These are phyloP conservation scores for Puccinia polysora DNA, from an alignment of 1,284 basidiomycete genomes.

Conservation along the genomic window DNA sequence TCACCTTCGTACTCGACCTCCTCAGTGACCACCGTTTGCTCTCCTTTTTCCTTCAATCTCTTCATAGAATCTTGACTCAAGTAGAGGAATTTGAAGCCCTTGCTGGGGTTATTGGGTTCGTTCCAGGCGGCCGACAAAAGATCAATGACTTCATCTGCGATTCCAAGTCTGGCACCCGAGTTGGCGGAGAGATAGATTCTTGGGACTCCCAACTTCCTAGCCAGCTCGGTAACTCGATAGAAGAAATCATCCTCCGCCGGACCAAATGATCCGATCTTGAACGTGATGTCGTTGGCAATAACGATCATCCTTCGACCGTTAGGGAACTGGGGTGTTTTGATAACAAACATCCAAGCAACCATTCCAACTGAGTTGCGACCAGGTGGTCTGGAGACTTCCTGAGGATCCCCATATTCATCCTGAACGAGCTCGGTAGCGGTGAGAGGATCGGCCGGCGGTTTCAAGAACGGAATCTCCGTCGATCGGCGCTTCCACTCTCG, in stretches of 20 bases:
- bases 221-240: conserved; percentile 88
- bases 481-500: conserved; percentile 76
- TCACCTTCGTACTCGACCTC: conserved; percentile 83
- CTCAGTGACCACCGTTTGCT: conserved; percentile 71
- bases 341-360: conserved; percentile 94
- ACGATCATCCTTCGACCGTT: conserved; percentile 80
- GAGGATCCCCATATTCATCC: conserved; percentile 84
- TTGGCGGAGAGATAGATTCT: conserved; percentile 97
- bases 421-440: conserved; percentile 84
- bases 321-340: conserved; percentile 90
- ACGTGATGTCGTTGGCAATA: conserved; percentile 97
- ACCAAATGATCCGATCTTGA: conserved; percentile 97
- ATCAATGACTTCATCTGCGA: conserved; percentile 85
- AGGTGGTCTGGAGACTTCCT: conserved; percentile 82
- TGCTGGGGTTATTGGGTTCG: conserved; percentile 73
- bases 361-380: conserved; percentile 95
- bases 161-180: conserved; percentile 91
- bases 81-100: conserved; percentile 95
- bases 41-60: conserved; percentile 58
- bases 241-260: conserved; percentile 95
- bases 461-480: conserved; percentile 59
- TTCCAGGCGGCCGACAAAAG: conserved; percentile 91
- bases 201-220: conserved; percentile 78
- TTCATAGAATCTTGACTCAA: conserved; percentile 62
- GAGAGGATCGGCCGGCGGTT: conserved; percentile 71